A percentile compares a stretch with the other conserved stretches of the same genome.
phyloP scores from a whole-genome alignment of 2,329 filamentous ascomycete genomes.

The Emmonsiellopsis sp. region DNA sequence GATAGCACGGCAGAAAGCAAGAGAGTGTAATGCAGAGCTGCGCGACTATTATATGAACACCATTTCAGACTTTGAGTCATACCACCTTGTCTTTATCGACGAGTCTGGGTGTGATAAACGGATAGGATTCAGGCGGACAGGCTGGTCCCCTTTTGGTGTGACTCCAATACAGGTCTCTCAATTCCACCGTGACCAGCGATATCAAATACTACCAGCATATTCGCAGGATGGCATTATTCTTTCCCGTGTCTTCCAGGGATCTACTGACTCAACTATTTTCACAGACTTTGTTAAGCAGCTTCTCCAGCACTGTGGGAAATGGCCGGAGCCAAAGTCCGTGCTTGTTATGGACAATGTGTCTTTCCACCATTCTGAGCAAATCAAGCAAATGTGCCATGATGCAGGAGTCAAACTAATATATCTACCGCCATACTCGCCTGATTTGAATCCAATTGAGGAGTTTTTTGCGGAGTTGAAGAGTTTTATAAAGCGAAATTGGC shows the following conservation, averaged over 20 bases:
- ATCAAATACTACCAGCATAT: slow-evolving; percentile 26
- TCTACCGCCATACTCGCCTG: slow-evolving; percentile 28
- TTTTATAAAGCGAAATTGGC: slow-evolving; percentile 24
- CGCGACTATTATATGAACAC: slow-evolving; percentile 27
- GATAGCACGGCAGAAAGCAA: slow-evolving; percentile 21
- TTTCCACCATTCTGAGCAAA: slow-evolving; percentile 8
- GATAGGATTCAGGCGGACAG: slow-evolving; percentile 23
- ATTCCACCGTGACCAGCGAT: slow-evolving; percentile 16
- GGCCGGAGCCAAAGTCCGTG: slow-evolving; percentile 24
- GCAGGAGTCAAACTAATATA: slow-evolving; percentile 12
- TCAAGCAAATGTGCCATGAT: slow-evolving; percentile 9
- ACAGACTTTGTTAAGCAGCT: slow-evolving; percentile 24
- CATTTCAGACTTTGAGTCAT: slow-evolving; percentile 22
- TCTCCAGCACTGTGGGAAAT: slow-evolving; percentile 20
- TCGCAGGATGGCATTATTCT: slow-evolving; percentile 22
- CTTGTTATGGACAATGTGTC: slow-evolving; percentile 19
- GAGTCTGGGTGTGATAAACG: slow-evolving; percentile 31
- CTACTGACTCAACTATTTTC: slow-evolving; percentile 22
- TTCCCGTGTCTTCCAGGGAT: slow-evolving; percentile 21
- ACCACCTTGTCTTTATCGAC: slow-evolving; percentile 29
- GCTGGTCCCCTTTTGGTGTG: slow-evolving; percentile 26
- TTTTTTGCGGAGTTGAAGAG: slow-evolving; percentile 30
- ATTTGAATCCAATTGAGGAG: slow-evolving; percentile 30
- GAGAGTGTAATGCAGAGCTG: slow-evolving; percentile 25
- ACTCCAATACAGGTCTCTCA: slow-evolving; percentile 17